A percentile compares a stretch with the other conserved stretches of the same genome.
Conservation (phyloP, 768 basidiomycete species). For the Podaxis pistillaris region DNA sequence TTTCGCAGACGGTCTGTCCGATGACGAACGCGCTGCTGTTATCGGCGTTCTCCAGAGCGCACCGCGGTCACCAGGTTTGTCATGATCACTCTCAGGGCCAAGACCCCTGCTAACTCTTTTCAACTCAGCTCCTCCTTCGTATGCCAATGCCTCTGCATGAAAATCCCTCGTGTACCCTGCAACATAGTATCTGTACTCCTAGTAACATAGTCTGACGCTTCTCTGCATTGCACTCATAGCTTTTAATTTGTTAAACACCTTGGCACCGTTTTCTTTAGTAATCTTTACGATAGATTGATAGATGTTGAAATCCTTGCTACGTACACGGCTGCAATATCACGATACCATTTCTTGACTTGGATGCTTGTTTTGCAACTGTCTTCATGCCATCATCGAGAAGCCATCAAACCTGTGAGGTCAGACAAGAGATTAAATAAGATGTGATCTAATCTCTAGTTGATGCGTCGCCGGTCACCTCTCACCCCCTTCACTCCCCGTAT, state of each 20-base stretch:
- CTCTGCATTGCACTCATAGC: conserved; percentile 9
- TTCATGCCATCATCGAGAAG: too few species aligned
- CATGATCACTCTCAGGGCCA: not conserved
- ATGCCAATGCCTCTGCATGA: conserved; percentile 28
- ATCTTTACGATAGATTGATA: conserved; percentile 1
- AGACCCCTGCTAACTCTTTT: not conserved
- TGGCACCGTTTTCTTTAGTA: not conserved
- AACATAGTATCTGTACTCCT: conserved; percentile 12
- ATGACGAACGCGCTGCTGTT: conserved; percentile 68
- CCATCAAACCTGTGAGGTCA: too few species aligned
- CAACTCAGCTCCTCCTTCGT: conserved; percentile 36
- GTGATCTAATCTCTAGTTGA: conserved; percentile 1
- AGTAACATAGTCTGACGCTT: not conserved
- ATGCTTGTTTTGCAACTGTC: not conserved
- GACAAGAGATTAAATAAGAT: not conserved
- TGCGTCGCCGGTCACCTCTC: not conserved
- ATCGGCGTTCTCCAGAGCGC: conserved; percentile 59
- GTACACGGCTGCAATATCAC: not conserved
- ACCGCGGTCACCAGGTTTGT: conserved; percentile 58
- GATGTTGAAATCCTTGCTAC: not conserved
- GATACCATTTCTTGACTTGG: not conserved
- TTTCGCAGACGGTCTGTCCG: conserved; percentile 67
- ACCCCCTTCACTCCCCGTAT: not conserved
- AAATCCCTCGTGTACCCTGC: not conserved
- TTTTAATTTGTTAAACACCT: not conserved